Evolutionary conservation across 345 rosid species (phyloP).

Genomic region (Kandelia obovata): DNA sequence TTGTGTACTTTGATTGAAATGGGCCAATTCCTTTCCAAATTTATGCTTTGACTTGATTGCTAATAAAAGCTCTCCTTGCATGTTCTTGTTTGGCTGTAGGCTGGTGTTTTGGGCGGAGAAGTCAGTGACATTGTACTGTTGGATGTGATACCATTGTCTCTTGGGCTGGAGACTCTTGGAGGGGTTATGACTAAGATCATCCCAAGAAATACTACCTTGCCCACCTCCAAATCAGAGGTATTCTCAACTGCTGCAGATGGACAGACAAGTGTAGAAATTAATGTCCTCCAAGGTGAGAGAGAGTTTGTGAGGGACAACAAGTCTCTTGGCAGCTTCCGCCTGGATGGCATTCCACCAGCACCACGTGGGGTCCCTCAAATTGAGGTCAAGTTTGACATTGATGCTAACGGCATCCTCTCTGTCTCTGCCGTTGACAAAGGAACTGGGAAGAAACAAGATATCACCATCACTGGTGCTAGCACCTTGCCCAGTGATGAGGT

Average conservation of each 20-base stretch:
- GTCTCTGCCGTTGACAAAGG: slow-evolving; percentile 87
- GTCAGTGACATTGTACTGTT: slow-evolving; percentile 92
- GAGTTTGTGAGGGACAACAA: slow-evolving; percentile 96
- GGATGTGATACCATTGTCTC: slow-evolving; percentile 80
- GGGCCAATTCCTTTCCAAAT: not conserved
- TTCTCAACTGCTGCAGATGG: slow-evolving; percentile 99
- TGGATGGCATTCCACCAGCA: slow-evolving; percentile 79
- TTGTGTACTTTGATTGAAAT: not conserved
- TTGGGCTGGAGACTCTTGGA: slow-evolving; percentile 94
- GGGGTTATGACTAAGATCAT: slow-evolving; percentile 98
- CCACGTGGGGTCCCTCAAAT: slow-evolving; percentile 95
- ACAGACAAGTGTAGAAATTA: slow-evolving; percentile 96
- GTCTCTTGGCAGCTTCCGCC: slow-evolving; percentile 75
- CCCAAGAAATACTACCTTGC: slow-evolving; percentile 87
- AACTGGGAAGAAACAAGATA: slow-evolving; percentile 91
- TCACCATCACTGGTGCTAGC: slow-evolving; percentile 91
- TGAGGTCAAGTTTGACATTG: slow-evolving; percentile 91
- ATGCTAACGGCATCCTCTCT: slow-evolving; percentile 92
- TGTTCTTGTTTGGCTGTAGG: slow-evolving; percentile 34
- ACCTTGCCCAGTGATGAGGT: slow-evolving; percentile 98
- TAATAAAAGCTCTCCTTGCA: not conserved
- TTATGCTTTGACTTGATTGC: not conserved
- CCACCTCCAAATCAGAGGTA: slow-evolving; percentile 96
- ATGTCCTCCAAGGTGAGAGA: slow-evolving; percentile 95
- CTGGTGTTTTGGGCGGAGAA: slow-evolving; percentile 95